A percentile compares a stretch with the other conserved stretches of the same genome.
Conservation (phyloP, 495 filamentous ascomycete genomes). For the Clavariopsis aquatica region DNA sequence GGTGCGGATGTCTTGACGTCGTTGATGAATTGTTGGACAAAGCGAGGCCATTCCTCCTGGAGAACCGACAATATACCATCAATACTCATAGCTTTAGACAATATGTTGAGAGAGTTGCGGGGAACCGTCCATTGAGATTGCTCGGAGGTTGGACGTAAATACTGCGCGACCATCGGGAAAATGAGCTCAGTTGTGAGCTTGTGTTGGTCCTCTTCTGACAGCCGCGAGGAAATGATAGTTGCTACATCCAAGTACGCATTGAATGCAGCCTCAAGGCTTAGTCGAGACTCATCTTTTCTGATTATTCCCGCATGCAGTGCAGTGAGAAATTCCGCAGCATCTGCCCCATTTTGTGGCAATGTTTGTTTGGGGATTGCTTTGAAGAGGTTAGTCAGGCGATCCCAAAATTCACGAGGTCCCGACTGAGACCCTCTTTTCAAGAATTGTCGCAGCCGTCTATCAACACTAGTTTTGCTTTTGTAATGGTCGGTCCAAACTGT, state of each 20-base stretch:
- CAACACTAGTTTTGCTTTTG: constrained; percentile 63
- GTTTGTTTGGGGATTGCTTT: constrained; percentile 57
- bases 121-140: constrained; percentile 55
- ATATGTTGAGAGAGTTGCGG: constrained; percentile 46
- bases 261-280: constrained; percentile 69
- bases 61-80: constrained; percentile 44
- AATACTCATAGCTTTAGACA: constrained; percentile 48
- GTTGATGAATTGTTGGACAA: constrained; percentile 58
- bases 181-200: constrained; percentile 53
- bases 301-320: constrained; percentile 68
- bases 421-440: constrained; percentile 82
- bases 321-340: constrained; percentile 58
- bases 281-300: constrained; percentile 69
- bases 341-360: constrained; percentile 52
- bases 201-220: constrained; percentile 52
- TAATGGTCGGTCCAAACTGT: constrained; percentile 74
- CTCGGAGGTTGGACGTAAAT: constrained; percentile 54
- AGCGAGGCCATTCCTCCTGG: constrained; percentile 54
- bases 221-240: constrained; percentile 50
- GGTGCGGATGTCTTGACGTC: constrained; percentile 70
- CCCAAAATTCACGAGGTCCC: constrained; percentile 70
- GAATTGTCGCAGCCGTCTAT: constrained; percentile 66
- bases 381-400: constrained; percentile 61
- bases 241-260: constrained; percentile 65
- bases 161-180: constrained; percentile 60